Conservation (phyloP, 176 grass and related monocot genomes). For the Tillandsia fasciculata region DNA sequence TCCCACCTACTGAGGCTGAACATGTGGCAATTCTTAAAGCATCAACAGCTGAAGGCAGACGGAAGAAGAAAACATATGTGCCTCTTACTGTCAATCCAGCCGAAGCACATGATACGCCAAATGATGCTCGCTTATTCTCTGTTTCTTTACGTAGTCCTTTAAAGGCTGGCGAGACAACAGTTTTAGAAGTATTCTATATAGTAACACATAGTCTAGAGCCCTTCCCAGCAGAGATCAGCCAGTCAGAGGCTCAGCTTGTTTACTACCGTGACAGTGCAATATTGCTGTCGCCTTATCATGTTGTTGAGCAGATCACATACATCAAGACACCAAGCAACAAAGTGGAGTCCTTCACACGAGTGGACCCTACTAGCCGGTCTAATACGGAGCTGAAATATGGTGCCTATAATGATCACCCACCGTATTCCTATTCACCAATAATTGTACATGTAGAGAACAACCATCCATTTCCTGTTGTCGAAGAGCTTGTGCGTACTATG, state of each 20-base stretch:
- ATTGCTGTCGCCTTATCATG: constrained; percentile 25
- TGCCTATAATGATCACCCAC: constrained; percentile 11
- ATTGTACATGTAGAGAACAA: constrained; percentile 29
- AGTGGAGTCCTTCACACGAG: constrained; percentile 19
- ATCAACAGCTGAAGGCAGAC: constrained; percentile 18
- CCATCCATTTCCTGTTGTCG: constrained; percentile 26
- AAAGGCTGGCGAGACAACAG: constrained; percentile 9
- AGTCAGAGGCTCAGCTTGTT: constrained; percentile 23
- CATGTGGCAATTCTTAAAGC: constrained; percentile 19
- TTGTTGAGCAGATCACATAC: constrained; percentile 11
- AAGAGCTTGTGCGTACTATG: constrained; percentile 22
- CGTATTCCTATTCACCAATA: constrained; percentile 24
- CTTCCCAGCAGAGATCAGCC: constrained; percentile 26
- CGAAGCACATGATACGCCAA: constrained; percentile 11
- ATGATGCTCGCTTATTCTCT: constrained; percentile 15
- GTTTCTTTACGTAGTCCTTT: constrained; percentile 12
- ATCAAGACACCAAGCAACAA: constrained; percentile 20
- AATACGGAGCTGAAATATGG: constrained; percentile 26
- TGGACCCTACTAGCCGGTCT: constrained; percentile 14
- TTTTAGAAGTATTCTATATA: constrained; percentile 16
- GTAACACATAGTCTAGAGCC: constrained; percentile 22
- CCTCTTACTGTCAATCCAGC: constrained; percentile 13
- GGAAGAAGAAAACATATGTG: constrained; percentile 26
- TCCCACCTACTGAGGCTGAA: constrained; percentile 23
- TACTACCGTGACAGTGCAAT: constrained; percentile 27